Percentiles rank a stretch among this genome's conserved stretches.
Conservation (phyloP, 2,329 filamentous ascomycete genomes). For the Venturia carpophila region DNA sequence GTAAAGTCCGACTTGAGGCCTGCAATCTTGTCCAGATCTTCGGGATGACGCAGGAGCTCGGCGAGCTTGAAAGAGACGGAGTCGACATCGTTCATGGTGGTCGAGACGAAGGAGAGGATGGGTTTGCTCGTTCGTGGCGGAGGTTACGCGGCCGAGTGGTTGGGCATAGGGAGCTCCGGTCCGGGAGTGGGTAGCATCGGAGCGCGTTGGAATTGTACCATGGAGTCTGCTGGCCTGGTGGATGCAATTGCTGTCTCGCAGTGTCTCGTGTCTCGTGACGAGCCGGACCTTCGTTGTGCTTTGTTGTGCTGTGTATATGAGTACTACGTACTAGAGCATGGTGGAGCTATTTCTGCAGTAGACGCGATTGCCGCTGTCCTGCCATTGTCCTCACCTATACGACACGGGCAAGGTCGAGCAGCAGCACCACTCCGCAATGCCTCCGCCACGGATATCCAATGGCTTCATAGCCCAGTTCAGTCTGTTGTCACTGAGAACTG, state of each 20-base stretch:
- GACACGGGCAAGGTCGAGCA: not conserved
- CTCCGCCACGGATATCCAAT: conserved; percentile 15
- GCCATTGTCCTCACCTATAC: too few relatives aligned
- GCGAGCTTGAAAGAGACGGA: conserved; percentile 67
- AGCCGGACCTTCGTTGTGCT: not conserved
- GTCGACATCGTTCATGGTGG: conserved; percentile 54
- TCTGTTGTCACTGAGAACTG: conserved; percentile 10
- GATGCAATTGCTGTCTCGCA: not conserved
- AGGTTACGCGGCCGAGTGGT: not conserved
- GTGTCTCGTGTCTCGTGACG: not conserved
- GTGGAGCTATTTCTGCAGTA: too few relatives aligned
- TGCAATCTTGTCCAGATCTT: conserved; percentile 94
- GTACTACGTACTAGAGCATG: too few relatives aligned
- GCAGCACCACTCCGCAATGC: conserved; percentile 14
- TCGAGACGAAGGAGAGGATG: not conserved
- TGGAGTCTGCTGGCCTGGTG: not conserved
- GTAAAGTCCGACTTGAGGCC: conserved; percentile 85
- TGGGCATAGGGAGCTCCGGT: not conserved
- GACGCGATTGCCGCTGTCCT: too few relatives aligned
- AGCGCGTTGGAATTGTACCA: not conserved
- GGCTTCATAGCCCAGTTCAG: conserved; percentile 16
- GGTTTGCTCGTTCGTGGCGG: not conserved
- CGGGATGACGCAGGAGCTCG: conserved; percentile 87
- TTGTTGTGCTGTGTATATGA: not conserved
- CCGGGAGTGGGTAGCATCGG: conserved; percentile 1